Evolutionary conservation across 768 basidiomycete genomes (phyloP), one percentile per base, ranked within the genome.

Genomic region (Boletus fagicola): DNA sequence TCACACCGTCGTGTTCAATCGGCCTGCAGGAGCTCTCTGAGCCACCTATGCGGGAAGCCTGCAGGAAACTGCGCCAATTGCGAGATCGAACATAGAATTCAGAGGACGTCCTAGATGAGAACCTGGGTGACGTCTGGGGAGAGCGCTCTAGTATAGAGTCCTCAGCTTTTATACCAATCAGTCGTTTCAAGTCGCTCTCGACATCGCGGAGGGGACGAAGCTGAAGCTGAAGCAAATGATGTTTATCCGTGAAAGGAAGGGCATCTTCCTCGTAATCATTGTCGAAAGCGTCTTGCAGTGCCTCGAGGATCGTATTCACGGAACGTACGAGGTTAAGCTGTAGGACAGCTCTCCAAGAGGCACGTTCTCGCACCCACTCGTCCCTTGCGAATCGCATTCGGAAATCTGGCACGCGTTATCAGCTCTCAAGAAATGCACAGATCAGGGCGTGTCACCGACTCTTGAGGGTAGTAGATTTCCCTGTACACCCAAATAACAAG

Each of bases 311-410:
- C 58, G 76, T 75, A 44, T 83, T 85, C 62, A 90, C 80, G 39
- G 86, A 85, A 47, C 82, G 84, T 33, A 92, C 83, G 61, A 92
- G 79, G 70, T 92, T 92, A 52, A 92, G 84, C 59, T 90, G 89
- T 16, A 92, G 81, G 56, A 92, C 86, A 0, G 84, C 77, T 22
- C 86, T 82, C 90, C 90, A 92, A 45, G 86, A 84, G n/a, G 79
- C 74, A 20, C 88, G 85, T 65, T 92, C 90, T 46, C 75, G 75
- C 50, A 77, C 76, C 86, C 87, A 90, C 57, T 83, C 82, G 1
- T 78, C 75, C 28, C 73, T 75, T 8, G 85, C 82, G 68, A 83
- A 90, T 38, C 79, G 78, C 77, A 90, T 83, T 56, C 87, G 87
- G 63, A 90, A 88, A 71, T 89, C 88, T 90, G 52, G 18, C 38